A percentile compares a stretch with the other conserved stretches of the same genome.
Conservation (phyloP, 2,329 filamentous ascomycete species). For the Diaporthe longicolla region DNA sequence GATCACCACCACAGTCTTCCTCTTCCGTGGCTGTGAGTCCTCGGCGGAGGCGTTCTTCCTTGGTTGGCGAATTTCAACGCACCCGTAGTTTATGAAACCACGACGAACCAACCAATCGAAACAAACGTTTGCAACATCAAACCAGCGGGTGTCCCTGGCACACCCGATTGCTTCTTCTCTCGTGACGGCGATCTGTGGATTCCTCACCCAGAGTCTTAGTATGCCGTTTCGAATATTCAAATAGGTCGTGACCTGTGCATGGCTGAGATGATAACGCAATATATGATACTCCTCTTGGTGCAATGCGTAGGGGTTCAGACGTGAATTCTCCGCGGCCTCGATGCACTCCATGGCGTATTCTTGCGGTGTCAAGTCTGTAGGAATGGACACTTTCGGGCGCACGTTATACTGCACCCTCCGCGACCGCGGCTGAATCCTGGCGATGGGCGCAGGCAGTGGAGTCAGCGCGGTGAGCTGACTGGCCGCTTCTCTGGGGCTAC, state of each 20-base stretch:
- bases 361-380: constrained; percentile 76
- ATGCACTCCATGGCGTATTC: constrained; percentile 95
- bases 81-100: constrained; percentile 98
- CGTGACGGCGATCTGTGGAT: constrained; percentile 85
- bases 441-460: constrained; percentile 42
- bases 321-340: constrained; percentile 87
- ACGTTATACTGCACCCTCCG: constrained; percentile 67
- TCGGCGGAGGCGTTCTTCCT: constrained; percentile 59
- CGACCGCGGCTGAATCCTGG: constrained; percentile 46
- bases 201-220: constrained; percentile 88
- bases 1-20: constrained; percentile 86
- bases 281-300: constrained; percentile 88
- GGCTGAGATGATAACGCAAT: constrained; percentile 85
- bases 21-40: constrained; percentile 55
- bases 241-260: constrained; percentile 93
- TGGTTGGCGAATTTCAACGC: constrained; percentile 76
- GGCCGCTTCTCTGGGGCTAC: constrained; percentile 53
- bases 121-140: constrained; percentile 87
- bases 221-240: constrained; percentile 97
- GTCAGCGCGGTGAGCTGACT: constrained; percentile 37
- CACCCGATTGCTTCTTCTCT: constrained; percentile 91
- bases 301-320: constrained; percentile 89
- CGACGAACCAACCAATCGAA: constrained; percentile 93
- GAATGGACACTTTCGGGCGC: constrained; percentile 86
- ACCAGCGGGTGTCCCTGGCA: constrained; percentile 88